Evolutionary conservation across 2,329 filamentous ascomycete genomes (phyloP).

Genomic region (Septoria linicola): DNA sequence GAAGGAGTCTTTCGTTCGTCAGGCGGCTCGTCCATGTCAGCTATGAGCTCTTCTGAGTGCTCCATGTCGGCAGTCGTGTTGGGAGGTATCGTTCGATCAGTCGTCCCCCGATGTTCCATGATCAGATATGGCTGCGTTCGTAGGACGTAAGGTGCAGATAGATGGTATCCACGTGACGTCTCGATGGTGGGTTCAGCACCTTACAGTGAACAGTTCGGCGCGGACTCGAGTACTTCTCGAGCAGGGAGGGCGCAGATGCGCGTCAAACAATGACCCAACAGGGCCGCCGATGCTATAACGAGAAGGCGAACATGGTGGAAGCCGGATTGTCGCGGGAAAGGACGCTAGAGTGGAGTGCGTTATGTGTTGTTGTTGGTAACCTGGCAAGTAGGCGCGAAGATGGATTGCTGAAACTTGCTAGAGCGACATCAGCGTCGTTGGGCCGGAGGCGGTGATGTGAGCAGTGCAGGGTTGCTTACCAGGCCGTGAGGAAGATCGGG

Average conservation of each 20-base stretch:
- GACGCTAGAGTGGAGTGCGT: not conserved
- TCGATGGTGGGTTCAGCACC: not conserved
- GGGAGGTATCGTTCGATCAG: conserved; percentile 18
- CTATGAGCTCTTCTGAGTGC: conserved; percentile 59
- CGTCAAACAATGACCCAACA: conserved; percentile 20
- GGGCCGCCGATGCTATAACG: conserved; percentile 25
- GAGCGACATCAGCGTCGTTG: conserved; percentile 2
- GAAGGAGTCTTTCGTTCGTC: conserved; percentile 51
- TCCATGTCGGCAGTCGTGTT: conserved; percentile 31
- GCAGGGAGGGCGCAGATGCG: not conserved
- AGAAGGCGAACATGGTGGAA: conserved; percentile 18
- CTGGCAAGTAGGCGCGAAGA: not conserved
- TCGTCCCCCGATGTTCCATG: conserved; percentile 22
- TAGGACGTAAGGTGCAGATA: not conserved
- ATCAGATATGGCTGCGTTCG: not conserved
- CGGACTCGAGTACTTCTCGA: not conserved
- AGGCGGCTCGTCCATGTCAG: conserved; percentile 86
- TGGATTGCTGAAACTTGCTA: conserved; percentile 7
- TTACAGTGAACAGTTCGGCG: not conserved
- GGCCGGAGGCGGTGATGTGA: not conserved
- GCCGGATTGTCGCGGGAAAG: not conserved
- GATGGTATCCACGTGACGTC: not conserved
- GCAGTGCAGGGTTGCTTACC: conserved; percentile 6
- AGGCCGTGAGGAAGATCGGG: conserved; percentile 3
- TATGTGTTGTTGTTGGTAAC: not conserved